These are phyloP conservation scores for Tetrahymena malaccensis DNA, from an alignment of 73 alveolate species.

Conservation along the genomic window DNA sequence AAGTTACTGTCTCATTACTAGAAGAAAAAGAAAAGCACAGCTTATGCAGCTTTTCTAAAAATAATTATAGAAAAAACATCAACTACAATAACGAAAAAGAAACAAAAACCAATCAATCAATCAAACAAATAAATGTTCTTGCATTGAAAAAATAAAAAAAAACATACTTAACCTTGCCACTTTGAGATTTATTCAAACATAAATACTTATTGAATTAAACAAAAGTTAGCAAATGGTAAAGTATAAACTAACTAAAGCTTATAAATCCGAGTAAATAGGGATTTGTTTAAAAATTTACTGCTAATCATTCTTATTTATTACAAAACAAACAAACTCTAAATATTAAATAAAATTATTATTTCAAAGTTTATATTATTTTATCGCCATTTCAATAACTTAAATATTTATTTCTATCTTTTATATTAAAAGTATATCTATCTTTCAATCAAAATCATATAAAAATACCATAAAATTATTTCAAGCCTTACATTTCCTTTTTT, in stretches of 20 bases:
- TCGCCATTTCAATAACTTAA: neutral
- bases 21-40: neutral
- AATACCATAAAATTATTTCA: neutral
- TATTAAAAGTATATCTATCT: neutral
- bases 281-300: neutral
- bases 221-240: neutral
- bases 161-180: neutral
- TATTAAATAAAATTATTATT: too few relatives aligned
- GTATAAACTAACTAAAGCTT: neutral
- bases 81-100: neutral
- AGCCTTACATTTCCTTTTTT: too few relatives aligned
- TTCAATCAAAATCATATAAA: neutral
- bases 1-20: too few relatives aligned
- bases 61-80: neutral
- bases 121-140: too few relatives aligned
- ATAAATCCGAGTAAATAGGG: neutral
- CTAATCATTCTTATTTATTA: neutral
- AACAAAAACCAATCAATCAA: neutral
- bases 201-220: neutral
- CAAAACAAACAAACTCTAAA: neutral
- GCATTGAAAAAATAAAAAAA: too few relatives aligned
- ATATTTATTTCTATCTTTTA: neutral
- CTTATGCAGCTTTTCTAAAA: neutral
- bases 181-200: too few relatives aligned
- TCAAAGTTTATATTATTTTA: neutral